phyloP scores from a whole-genome alignment of 176 grass and related monocot species.

The Bromus sterilis region DNA sequence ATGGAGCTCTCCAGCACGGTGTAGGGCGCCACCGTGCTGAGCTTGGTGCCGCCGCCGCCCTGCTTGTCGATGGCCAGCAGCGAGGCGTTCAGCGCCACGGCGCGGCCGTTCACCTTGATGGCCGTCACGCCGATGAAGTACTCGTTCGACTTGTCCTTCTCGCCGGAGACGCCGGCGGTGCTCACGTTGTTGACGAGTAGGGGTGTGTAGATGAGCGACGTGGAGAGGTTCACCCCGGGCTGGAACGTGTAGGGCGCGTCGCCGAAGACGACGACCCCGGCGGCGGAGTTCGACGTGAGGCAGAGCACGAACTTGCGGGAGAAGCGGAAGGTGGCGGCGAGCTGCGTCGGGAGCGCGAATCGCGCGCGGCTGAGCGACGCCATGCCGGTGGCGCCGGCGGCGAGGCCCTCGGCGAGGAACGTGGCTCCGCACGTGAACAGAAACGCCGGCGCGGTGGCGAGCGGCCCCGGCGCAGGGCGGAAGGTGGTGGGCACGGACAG shows the following conservation, averaged over 20 bases:
- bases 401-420: slow-evolving; percentile 37
- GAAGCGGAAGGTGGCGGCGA: slow-evolving; percentile 57
- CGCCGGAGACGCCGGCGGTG: slow-evolving; percentile 46
- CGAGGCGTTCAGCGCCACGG: slow-evolving; percentile 44
- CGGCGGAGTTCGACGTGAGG: not conserved
- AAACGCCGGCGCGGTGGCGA: slow-evolving; percentile 36
- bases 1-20: slow-evolving; percentile 60
- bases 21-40: slow-evolving; percentile 63
- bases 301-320: slow-evolving; percentile 61
- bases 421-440: slow-evolving; percentile 51
- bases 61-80: slow-evolving; percentile 51
- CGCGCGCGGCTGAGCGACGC: slow-evolving; percentile 49
- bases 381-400: slow-evolving; percentile 31
- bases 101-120: slow-evolving; percentile 50
- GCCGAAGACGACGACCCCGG: slow-evolving; percentile 50
- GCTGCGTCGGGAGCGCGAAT: slow-evolving; percentile 45
- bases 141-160: slow-evolving; percentile 53
- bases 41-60: slow-evolving; percentile 58
- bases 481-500: slow-evolving; percentile 50
- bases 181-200: slow-evolving; percentile 68
- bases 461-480: slow-evolving; percentile 23
- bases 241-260: slow-evolving; percentile 55
- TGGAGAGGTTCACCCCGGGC: slow-evolving; percentile 27
- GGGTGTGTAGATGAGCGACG: slow-evolving; percentile 55
- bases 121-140: slow-evolving; percentile 67